phyloP scores from a whole-genome alignment of 192 early-diverging fungal species.

The Radiomyces spectabilis region DNA sequence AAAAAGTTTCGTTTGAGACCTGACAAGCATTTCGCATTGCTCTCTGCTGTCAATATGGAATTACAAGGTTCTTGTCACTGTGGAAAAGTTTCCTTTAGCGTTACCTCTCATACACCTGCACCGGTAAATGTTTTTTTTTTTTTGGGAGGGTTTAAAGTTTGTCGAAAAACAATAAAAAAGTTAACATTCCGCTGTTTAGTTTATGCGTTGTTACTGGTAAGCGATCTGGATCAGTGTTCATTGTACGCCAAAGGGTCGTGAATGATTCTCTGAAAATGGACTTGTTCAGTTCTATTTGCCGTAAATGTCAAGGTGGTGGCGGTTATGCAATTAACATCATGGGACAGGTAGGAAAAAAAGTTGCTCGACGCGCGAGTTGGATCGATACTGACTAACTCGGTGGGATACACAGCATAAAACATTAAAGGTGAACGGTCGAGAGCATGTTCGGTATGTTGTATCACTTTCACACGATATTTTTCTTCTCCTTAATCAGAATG shows the following conservation, averaged over 20 bases:
- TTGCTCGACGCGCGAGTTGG: too few relatives aligned
- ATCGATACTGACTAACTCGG: too few relatives aligned
- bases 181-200: slow-evolving; percentile 11
- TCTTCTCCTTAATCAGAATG: background rate
- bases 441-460: slow-evolving; percentile 15
- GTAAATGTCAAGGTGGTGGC: slow-evolving; percentile 53
- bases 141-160: background rate
- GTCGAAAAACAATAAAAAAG: background rate
- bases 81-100: slow-evolving; percentile 44
- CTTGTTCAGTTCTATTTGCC: slow-evolving; percentile 45
- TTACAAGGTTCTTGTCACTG: slow-evolving; percentile 59
- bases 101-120: slow-evolving; percentile 38
- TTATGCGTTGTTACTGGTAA: slow-evolving; percentile 51
- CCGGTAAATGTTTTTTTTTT: too few relatives aligned
- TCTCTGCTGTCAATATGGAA: slow-evolving; percentile 20
- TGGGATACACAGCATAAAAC: slow-evolving; percentile 18
- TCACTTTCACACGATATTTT: background rate
- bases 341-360: slow-evolving; percentile 26
- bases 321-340: slow-evolving; percentile 50
- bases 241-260: background rate
- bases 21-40: background rate
- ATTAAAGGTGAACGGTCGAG: slow-evolving; percentile 23
- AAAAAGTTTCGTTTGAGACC: background rate
- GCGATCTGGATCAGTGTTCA: background rate
- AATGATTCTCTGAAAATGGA: background rate